phyloP scores from a whole-genome alignment of 2,329 filamentous ascomycete species.

The Cladosporium austrohemisphaericum region DNA sequence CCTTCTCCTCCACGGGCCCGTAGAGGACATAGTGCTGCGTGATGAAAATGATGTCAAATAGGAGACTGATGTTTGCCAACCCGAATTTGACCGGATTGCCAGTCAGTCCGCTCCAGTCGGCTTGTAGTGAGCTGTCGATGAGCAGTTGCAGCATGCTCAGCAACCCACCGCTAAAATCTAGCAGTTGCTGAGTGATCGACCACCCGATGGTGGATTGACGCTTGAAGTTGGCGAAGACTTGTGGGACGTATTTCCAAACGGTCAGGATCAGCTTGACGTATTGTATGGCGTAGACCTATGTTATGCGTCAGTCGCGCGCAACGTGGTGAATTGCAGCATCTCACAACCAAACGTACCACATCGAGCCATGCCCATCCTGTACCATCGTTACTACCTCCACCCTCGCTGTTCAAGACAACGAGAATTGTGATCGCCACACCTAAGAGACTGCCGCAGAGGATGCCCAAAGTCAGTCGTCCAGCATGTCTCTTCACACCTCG shows the following conservation, averaged over 20 bases:
- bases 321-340: background rate
- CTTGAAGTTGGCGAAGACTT: constrained; percentile 76
- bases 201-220: constrained; percentile 84
- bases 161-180: constrained; percentile 78
- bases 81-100: constrained; percentile 90
- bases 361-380: constrained; percentile 61
- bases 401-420: constrained; percentile 42
- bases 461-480: constrained; percentile 11
- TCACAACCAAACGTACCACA: constrained; percentile 44
- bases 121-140: constrained; percentile 79
- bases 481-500: constrained; percentile 13
- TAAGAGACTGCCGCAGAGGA: constrained; percentile 37
- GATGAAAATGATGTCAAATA: constrained; percentile 85
- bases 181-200: constrained; percentile 77
- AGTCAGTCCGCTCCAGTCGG: constrained; percentile 84
- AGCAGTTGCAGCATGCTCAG: constrained; percentile 77
- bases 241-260: constrained; percentile 87
- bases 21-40: constrained; percentile 86
- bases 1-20: constrained; percentile 27
- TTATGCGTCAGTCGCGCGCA: background rate
- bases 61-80: constrained; percentile 77
- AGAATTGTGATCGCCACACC: constrained; percentile 49
- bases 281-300: constrained; percentile 63
- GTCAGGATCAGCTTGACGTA: constrained; percentile 89
- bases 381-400: constrained; percentile 44